Conservation (phyloP, 352 stramenopile species). For the Globisporangium recalcitrans region DNA sequence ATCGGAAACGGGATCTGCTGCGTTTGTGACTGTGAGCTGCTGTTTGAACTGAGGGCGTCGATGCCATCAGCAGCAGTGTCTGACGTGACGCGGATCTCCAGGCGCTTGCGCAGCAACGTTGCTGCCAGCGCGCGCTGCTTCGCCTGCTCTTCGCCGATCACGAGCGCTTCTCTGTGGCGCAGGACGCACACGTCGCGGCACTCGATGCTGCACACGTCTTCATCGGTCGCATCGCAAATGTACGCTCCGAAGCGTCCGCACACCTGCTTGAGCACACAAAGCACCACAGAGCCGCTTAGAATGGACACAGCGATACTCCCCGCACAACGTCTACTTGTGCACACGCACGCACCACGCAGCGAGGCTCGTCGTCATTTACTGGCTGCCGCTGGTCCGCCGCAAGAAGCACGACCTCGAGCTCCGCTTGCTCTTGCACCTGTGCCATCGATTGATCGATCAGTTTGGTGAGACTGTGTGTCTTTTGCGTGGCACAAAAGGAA, state of each 20-base stretch:
- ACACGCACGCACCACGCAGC: constrained; percentile 15
- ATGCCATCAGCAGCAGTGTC: constrained; percentile 4
- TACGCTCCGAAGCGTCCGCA: constrained; percentile 76
- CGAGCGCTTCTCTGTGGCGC: constrained; percentile 9
- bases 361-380: constrained; percentile 7
- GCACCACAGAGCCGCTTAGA: not conserved
- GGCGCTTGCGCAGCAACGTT: constrained; percentile 22
- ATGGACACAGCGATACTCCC: not conserved
- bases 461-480: too few relatives aligned
- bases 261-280: constrained; percentile 25
- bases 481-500: too few relatives aligned
- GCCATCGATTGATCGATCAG: too few relatives aligned
- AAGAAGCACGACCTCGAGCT: constrained; percentile 7
- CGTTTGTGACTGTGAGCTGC: not conserved
- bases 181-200: constrained; percentile 48
- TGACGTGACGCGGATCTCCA: constrained; percentile 29
- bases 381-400: constrained; percentile 14
- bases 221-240: constrained; percentile 72
- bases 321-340: not conserved
- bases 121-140: constrained; percentile 8
- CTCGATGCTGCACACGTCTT: constrained; percentile 82
- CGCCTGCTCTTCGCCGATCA: not conserved
- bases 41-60: not conserved
- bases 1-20: constrained; percentile 19
- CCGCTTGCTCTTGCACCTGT: not conserved